Base-by-base conservation (phyloP, 352 stramenopile genomes). In the Globisporangium takayamanum region DNA sequence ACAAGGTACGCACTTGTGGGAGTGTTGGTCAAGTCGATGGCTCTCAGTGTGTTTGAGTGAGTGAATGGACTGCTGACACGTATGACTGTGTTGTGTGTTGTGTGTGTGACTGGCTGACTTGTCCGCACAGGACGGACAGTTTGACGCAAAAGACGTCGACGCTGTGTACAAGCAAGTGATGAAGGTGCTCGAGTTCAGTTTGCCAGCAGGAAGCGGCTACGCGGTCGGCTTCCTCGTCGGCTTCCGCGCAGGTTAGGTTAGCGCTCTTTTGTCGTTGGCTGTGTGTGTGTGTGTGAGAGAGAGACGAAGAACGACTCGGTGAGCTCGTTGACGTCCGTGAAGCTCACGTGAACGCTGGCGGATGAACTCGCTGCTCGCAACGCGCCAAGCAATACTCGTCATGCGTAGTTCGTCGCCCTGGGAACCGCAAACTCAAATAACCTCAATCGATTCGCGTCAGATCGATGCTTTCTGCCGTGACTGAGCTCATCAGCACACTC, bases 81-180 rank as follows among this genome's bases (percentile, higher is more conserved):
- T 26, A 48, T 22, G 8, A 5, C n/a, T 16, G 62, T 47, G 33
- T n/a, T 30, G 4, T 48, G 52, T 1, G 16, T 15, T 22, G 22
- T 53, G 42, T 14, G 45, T 28, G 55, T 62, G 37, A 30, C 30
- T 25, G 39, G 48, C 14, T 55, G 41, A 50, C n/a, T 47, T 70
- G n/a, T 12, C 16, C 20, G 14, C 25, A 28, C 57, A 92, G 78
- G 82, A 92, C 49, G 82, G 82, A 11, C 50, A 77, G 44, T 76
- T 90, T 39, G 76, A 94, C 63, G 73, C 75, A 15, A 88, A 89
- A 65, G 82, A 94, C 55, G 50, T 89, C n/a, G 75, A 92, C 59
- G 73, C 72, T 18, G 68, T 92, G 41, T 94, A 89, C 67, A 73
- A 89, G 66, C 76, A 69, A 28, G 54, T 89, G 47, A 86, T 92